Percentiles rank a stretch among this genome's conserved stretches.
Conservation (phyloP, 2,329 filamentous ascomycete species). For the Phialocephala subalpina region DNA sequence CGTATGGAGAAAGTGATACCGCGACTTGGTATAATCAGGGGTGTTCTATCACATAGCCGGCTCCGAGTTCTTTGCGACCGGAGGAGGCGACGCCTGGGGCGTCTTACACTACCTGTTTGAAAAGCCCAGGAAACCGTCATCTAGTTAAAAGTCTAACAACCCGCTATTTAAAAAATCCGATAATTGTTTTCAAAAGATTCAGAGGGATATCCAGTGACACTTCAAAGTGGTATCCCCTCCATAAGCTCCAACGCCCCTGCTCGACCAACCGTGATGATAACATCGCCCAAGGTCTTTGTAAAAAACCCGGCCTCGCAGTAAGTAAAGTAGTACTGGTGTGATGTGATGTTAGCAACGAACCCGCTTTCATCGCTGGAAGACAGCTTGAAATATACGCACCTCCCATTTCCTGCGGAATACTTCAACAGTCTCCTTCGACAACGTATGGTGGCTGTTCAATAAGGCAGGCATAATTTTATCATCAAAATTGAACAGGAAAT, state of each 20-base stretch:
- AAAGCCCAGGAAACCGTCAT: too few relatives aligned
- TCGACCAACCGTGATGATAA: conserved; percentile 10
- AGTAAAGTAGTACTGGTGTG: conserved; percentile 16
- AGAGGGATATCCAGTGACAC: too few relatives aligned
- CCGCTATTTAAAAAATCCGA: too few relatives aligned
- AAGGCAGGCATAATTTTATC: conserved; percentile 4
- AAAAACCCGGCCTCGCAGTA: conserved; percentile 11
- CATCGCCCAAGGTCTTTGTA: conserved; percentile 9
- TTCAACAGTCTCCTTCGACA: conserved; percentile 3
- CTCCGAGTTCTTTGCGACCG: too few relatives aligned
- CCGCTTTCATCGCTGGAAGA: too few relatives aligned
- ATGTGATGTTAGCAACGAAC: background rate
- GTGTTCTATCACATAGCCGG: too few relatives aligned
- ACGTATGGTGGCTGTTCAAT: background rate
- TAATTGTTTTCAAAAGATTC: too few relatives aligned
- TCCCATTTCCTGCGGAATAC: conserved; percentile 10
- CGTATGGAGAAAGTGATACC: too few relatives aligned
- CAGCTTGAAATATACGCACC: background rate
- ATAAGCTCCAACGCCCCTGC: background rate
- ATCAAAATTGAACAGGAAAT: conserved; percentile 7
- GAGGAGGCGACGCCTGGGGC: too few relatives aligned
- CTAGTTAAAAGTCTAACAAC: too few relatives aligned
- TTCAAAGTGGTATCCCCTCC: conserved; percentile 1
- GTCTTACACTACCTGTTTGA: too few relatives aligned
- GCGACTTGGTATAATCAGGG: too few relatives aligned